These are phyloP conservation scores for Tephrocybe sp. DNA, from an alignment of 768 basidiomycete species.

Conservation along the genomic window DNA sequence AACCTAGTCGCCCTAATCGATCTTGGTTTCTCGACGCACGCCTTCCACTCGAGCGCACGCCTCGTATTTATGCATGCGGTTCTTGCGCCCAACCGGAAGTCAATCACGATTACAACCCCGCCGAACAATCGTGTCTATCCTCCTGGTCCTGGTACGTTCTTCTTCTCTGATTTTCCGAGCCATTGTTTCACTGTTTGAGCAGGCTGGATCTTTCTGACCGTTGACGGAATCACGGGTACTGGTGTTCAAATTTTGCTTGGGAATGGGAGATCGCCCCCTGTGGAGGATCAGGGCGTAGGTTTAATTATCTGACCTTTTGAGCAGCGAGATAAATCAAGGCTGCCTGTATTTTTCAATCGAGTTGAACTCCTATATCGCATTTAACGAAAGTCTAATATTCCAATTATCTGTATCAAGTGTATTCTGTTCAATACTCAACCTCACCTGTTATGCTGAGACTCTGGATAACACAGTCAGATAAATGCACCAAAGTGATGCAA, in stretches of 20 bases:
- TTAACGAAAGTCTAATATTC: no score
- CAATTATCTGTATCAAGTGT: no score
- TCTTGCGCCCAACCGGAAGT: slow-evolving; percentile 29
- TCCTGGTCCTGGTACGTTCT: slow-evolving; percentile 28
- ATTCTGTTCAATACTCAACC: no score
- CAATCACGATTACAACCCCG: slow-evolving; percentile 34
- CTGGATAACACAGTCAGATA: no score
- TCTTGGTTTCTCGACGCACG: slow-evolving; percentile 43
- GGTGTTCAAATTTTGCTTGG: slow-evolving; percentile 38
- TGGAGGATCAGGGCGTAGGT: slow-evolving; percentile 28
- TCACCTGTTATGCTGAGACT: no score
- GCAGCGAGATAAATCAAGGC: background rate
- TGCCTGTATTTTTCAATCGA: no score
- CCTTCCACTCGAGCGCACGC: slow-evolving; percentile 28
- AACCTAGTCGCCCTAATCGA: slow-evolving; percentile 38
- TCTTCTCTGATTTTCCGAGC: no score
- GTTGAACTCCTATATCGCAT: no score
- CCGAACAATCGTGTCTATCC: slow-evolving; percentile 39
- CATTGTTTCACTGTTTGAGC: background rate
- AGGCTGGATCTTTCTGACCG: slow-evolving; percentile 27
- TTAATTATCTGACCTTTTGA: background rate
- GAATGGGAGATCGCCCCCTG: slow-evolving; percentile 35
- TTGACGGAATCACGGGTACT: slow-evolving; percentile 32
- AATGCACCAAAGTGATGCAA: no score
- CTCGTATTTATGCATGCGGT: slow-evolving; percentile 35